These are phyloP conservation scores for Halophytophthora batemanensis DNA, from an alignment of 352 stramenopile species.

Conservation along the genomic window DNA sequence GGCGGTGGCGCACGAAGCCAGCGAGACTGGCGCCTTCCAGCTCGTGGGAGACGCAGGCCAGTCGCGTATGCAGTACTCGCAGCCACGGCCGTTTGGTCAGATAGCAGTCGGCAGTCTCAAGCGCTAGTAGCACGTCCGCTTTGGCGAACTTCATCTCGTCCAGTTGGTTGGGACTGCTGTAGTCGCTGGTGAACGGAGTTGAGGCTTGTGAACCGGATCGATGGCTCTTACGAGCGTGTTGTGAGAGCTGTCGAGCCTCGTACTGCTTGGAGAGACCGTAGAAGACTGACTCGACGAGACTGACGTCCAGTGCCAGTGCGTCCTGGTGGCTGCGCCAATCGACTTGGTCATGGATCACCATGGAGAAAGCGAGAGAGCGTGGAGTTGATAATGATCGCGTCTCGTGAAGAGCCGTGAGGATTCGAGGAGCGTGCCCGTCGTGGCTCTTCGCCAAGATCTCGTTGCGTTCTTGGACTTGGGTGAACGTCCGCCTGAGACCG, in stretches of 20 bases:
- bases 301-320: slow-evolving; percentile 45
- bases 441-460: slow-evolving; percentile 4
- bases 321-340: slow-evolving; percentile 50
- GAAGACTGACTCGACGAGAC: slow-evolving; percentile 57
- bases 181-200: background rate
- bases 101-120: slow-evolving; percentile 38
- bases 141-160: slow-evolving; percentile 54
- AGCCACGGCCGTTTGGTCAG: slow-evolving; percentile 55
- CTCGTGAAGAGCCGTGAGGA: slow-evolving; percentile 15
- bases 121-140: slow-evolving; percentile 43
- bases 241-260: slow-evolving; percentile 15
- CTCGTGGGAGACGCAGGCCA: slow-evolving; percentile 55
- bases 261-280: slow-evolving; percentile 29
- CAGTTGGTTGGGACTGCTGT: slow-evolving; percentile 12
- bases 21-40: slow-evolving; percentile 46
- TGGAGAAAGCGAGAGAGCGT: slow-evolving; percentile 3
- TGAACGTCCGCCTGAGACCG: background rate
- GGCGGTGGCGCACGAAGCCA: slow-evolving; percentile 46
- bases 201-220: background rate
- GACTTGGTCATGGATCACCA: slow-evolving; percentile 37
- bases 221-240: background rate
- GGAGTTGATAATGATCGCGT: background rate
- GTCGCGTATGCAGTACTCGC: slow-evolving; percentile 47
- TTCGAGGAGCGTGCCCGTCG: slow-evolving; percentile 2
- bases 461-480: background rate